Evolutionary conservation across 495 filamentous ascomycete species (phyloP).

Genomic region (Terfezia claveryi): DNA sequence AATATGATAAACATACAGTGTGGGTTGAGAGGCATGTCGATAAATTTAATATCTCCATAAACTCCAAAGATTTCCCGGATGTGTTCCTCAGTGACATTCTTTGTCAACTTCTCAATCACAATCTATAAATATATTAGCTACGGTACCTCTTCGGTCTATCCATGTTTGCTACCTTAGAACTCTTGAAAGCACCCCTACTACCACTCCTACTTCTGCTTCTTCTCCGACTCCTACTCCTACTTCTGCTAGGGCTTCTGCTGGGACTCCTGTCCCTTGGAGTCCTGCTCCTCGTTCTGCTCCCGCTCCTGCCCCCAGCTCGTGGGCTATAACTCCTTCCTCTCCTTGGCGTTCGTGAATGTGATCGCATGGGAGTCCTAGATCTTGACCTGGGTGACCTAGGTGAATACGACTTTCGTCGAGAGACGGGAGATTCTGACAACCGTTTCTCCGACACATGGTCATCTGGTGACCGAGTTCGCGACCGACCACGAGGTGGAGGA

Average conservation of each 20-base stretch:
- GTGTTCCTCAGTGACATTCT: slow-evolving; percentile 77
- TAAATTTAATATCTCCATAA: slow-evolving; percentile 64
- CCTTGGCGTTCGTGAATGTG: slow-evolving; percentile 3
- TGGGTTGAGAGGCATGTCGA: slow-evolving; percentile 77
- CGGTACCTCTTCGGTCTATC: neutral
- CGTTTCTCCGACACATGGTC: neutral
- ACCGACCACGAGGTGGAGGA: neutral
- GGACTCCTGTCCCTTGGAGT: neutral
- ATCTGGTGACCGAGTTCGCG: neutral
- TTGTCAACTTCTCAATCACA: slow-evolving; percentile 86
- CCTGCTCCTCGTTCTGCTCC: neutral
- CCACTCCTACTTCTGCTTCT: slow-evolving; percentile 14
- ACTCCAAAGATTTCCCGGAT: slow-evolving; percentile 76
- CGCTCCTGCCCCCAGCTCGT: neutral
- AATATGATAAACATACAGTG: slow-evolving; percentile 36
- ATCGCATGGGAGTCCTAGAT: slow-evolving; percentile 5
- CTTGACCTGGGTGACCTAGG: slow-evolving; percentile 6
- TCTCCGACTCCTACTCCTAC: slow-evolving; percentile 11
- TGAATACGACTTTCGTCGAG: neutral
- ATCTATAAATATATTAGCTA: slow-evolving; percentile 34
- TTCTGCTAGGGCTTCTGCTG: slow-evolving; percentile 2
- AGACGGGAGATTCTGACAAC: neutral
- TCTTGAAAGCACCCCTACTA: slow-evolving; percentile 17
- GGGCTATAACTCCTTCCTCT: slow-evolving; percentile 6
- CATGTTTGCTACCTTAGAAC: slow-evolving; percentile 14